Conservation (phyloP, 495 filamentous ascomycete genomes). For the Xylaria venustula region DNA sequence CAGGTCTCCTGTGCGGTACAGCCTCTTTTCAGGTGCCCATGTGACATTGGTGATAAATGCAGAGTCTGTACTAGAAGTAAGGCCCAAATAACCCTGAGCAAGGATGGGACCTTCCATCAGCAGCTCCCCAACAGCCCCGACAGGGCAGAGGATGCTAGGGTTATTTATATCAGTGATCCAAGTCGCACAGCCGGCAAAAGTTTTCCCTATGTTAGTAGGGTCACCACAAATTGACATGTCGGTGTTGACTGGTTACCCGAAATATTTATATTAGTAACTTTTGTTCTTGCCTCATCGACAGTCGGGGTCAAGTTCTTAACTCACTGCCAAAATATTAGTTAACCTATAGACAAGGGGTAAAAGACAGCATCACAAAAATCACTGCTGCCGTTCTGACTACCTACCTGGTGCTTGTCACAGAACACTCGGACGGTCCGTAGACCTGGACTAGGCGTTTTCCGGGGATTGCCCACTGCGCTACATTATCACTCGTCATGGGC, state of each 20-base stretch:
- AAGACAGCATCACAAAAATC: too few relatives aligned
- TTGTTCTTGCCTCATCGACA: too few relatives aligned
- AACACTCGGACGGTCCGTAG: slow-evolving; percentile 48
- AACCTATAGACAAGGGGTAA: too few relatives aligned
- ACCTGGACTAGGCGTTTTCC: slow-evolving; percentile 33
- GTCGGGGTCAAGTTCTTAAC: too few relatives aligned
- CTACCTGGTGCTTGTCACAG: slow-evolving; percentile 10
- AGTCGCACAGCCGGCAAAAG: slow-evolving; percentile 31
- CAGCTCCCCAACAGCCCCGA: slow-evolving; percentile 48
- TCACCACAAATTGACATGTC: not conserved
- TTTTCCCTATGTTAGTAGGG: slow-evolving; percentile 8
- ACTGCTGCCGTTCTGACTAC: not conserved
- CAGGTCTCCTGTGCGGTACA: slow-evolving; percentile 48
- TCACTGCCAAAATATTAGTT: too few relatives aligned
- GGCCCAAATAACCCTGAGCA: slow-evolving; percentile 54
- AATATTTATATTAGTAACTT: too few relatives aligned
- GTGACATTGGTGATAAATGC: slow-evolving; percentile 46
- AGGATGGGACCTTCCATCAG: slow-evolving; percentile 45
- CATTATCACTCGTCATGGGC: slow-evolving; percentile 49
- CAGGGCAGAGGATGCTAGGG: slow-evolving; percentile 32
- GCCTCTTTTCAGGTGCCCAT: slow-evolving; percentile 33
- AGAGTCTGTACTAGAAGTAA: slow-evolving; percentile 50
- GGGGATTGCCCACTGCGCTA: slow-evolving; percentile 48
- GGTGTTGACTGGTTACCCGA: not conserved
- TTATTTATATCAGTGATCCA: slow-evolving; percentile 32